Evolutionary conservation across 2,329 filamentous ascomycete genomes (phyloP), one percentile per base, ranked within the genome.

Genomic region (Ophiosphaerella herpotricha): DNA sequence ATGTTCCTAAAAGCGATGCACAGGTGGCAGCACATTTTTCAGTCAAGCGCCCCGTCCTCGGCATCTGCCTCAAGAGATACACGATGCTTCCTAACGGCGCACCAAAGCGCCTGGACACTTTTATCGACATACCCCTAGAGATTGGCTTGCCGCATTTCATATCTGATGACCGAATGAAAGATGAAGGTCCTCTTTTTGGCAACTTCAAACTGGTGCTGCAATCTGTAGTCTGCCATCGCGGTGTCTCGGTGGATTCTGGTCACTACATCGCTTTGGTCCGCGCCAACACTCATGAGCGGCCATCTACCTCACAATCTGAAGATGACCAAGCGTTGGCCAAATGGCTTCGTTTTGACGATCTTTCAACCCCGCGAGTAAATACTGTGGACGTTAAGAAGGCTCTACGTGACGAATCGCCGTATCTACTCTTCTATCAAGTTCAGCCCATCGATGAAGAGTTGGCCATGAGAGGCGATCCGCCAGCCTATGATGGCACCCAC

Each of bases 371-470:
- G 48, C 84, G 93, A 23, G 88, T 97, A 3, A 81, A 80, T 0
- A 81, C 88, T 46, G 86, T 97, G 41, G 85, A 95, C 63, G 88
- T 97, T 55, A 86, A 89, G 54, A 76, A 87, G 59, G 87, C 90
- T 0, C 76, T 97, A 42, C 87, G 85, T 59, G 82, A 88, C n/a
- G 92, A 97, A 71, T 95, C 91, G 71, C 93, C 94, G 0, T 97
- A 97, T 70, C 82, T 97, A 6, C 79, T 99, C 0, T 97, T 97
- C 73, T 99, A 97, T 67, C 93, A 97, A 71, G 90, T 97, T 35
- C 83, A 95, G 26, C 92, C 93, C 0, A 91, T 95, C 64, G 84
- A 90, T 26, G 89, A 92, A 48, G 82, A 88, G 55, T 73, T 75
- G n/a, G 69, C 70, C 39, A 54, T 58, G 9, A 57, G 70, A 52